A percentile compares a stretch with the other conserved stretches of the same genome.
phyloP scores from a whole-genome alignment of 2,329 filamentous ascomycete genomes.

The Dactylellina drechsleri region DNA sequence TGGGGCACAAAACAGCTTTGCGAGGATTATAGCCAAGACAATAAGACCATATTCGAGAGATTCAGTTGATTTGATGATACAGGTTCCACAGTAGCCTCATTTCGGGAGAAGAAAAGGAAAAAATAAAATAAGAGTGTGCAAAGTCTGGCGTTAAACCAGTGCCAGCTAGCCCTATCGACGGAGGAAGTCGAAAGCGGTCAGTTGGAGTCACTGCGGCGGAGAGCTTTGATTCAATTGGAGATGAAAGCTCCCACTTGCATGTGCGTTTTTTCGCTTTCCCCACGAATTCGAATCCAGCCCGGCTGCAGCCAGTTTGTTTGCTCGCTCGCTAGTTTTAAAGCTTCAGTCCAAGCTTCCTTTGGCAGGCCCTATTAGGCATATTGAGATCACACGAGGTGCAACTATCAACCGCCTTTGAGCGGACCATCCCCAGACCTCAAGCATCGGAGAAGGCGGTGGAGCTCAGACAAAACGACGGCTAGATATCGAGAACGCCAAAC shows the following conservation, averaged over 20 bases:
- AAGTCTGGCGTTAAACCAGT: background rate
- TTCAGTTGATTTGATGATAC: background rate
- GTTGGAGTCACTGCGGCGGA: background rate
- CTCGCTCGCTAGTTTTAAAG: background rate
- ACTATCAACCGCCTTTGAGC: too few relatives aligned
- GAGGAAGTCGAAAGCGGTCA: background rate
- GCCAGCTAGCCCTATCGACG: background rate
- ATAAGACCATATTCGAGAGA: too few relatives aligned
- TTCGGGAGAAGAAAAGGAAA: background rate
- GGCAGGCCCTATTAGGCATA: background rate
- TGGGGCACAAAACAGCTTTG: too few relatives aligned
- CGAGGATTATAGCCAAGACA: too few relatives aligned
- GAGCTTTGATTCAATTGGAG: background rate
- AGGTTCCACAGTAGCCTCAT: background rate
- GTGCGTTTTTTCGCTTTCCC: too few relatives aligned
- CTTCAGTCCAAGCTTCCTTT: background rate
- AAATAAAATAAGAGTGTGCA: background rate
- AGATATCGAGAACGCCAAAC: conserved; percentile 1
- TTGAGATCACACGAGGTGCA: too few relatives aligned
- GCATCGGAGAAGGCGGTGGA: background rate
- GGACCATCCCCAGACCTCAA: background rate
- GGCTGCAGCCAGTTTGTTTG: background rate
- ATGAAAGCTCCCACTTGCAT: conserved; percentile 1
- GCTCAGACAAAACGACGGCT: conserved; percentile 12
- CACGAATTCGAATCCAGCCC: too few relatives aligned